Base-by-base conservation (phyloP, 305 asterid genomes). In the Fraxinus xanthoxyloides region DNA sequence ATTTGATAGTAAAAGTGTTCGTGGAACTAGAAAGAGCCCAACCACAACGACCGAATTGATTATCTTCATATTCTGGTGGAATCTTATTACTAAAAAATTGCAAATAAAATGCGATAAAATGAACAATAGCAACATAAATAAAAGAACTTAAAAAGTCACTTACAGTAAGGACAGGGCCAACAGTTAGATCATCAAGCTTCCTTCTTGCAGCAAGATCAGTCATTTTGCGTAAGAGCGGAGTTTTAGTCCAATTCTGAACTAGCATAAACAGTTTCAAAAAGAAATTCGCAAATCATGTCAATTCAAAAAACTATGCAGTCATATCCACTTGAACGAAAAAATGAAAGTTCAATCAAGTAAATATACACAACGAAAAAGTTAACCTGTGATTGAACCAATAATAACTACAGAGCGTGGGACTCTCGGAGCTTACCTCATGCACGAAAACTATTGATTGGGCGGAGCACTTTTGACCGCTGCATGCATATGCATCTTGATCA, bases 401-500 rank as follows among this genome's bases (percentile, higher is more conserved):
- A 35, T 9, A 72, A 32, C 48, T 80, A 77, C 54, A 78, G 2
- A 69, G 17, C 34, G 59, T 15, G 59, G 61, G 43, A n/a, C 23
- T 63, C 24, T 26, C 31, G 15, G 30, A 78, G 65, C 85, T 36
- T 38, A 94, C 99, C 92, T 93, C 98, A 17, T 95, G 97, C 89
- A 94, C 88, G 84, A 95, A 95, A 34, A 95, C 81, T 77, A 95
- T 85, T 12, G 99, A 95, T 75, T 95, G 98, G 24, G 98, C 98
- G 0, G 99, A 95, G 87, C 99, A 95, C 85, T 95, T 95, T 85
- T 94, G 99, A 59, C 99, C 99, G 36, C 98, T 95, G 76, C 99
- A 95, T 19, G 99, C 99, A 82, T 93, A 95, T 15, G 98, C 99
- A 76, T 95, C 99, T 90, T 94, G 99, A 88, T 95, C 99, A 84